These are phyloP conservation scores for Penicillium sclerotigenum DNA, from an alignment of 2,329 filamentous ascomycete genomes.

Conservation along the genomic window DNA sequence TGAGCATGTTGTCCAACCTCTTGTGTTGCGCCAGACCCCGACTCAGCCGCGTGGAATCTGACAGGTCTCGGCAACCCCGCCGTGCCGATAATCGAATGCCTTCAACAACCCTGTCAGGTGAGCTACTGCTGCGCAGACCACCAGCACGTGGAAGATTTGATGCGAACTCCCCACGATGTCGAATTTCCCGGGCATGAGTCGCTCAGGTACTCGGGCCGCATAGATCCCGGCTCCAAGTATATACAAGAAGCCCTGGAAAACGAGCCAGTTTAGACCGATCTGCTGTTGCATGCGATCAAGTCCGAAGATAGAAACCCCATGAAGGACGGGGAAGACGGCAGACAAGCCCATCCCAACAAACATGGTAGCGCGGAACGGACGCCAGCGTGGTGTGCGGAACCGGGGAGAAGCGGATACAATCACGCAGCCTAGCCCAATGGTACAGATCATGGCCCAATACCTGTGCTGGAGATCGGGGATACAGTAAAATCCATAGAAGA, in stretches of 20 bases:
- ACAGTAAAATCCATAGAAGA: conserved; percentile 84
- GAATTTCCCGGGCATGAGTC: conserved; percentile 70
- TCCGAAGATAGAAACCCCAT: conserved; percentile 69
- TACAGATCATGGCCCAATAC: conserved; percentile 77
- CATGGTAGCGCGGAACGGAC: conserved; percentile 82
- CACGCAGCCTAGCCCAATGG: conserved; percentile 72
- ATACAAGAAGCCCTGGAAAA: conserved; percentile 78
- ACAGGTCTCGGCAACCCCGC: conserved; percentile 54
- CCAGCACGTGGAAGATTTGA: conserved; percentile 91
- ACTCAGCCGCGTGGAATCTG: conserved; percentile 25
- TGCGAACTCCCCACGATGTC: conserved; percentile 93
- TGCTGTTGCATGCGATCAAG: conserved; percentile 62
- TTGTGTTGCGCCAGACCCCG: conserved; percentile 6
- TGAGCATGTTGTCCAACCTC: conserved; percentile 26
- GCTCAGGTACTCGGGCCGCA: conserved; percentile 79
- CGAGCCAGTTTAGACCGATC: conserved; percentile 77
- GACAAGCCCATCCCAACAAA: conserved; percentile 85
- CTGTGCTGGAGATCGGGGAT: conserved; percentile 60
- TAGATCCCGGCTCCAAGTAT: conserved; percentile 83
- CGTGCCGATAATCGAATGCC: conserved; percentile 84
- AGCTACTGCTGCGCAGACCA: conserved; percentile 74
- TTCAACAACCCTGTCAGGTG: conserved; percentile 78
- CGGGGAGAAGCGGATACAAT: conserved; percentile 73
- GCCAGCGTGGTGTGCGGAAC: conserved; percentile 79
- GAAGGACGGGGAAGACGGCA: conserved; percentile 76